Evolutionary conservation across 2,329 filamentous ascomycete genomes (phyloP).

Genomic region (Fusarium sulawesiense): DNA sequence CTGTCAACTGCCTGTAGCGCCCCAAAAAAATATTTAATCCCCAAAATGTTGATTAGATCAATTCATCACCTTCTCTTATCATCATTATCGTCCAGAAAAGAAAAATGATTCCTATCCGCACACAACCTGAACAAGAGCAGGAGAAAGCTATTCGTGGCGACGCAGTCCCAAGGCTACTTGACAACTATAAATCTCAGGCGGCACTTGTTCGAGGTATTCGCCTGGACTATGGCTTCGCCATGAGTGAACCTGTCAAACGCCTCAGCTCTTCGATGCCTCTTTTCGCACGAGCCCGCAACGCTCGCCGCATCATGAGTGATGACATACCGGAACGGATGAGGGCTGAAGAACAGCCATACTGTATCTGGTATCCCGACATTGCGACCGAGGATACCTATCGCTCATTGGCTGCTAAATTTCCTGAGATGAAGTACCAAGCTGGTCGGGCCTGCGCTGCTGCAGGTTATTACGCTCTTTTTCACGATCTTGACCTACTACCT

Average conservation of each 20-base stretch:
- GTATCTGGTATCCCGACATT: slow-evolving; percentile 55
- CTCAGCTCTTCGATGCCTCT: background rate
- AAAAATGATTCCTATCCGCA: too few species aligned
- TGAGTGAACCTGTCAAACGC: background rate
- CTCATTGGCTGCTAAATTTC: slow-evolving; percentile 38
- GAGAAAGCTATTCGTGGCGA: background rate
- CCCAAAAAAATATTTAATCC: too few species aligned
- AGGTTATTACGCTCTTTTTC: slow-evolving; percentile 52
- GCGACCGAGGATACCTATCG: slow-evolving; percentile 53
- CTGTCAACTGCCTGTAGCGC: too few species aligned
- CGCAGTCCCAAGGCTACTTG: background rate
- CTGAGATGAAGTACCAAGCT: slow-evolving; percentile 54
- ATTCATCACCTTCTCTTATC: too few species aligned
- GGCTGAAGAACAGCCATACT: slow-evolving; percentile 51
- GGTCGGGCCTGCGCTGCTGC: slow-evolving; percentile 55
- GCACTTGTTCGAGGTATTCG: background rate
- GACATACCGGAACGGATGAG: slow-evolving; percentile 44
- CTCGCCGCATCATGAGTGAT: slow-evolving; percentile 53
- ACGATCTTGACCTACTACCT: slow-evolving; percentile 52
- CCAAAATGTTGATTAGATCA: too few species aligned
- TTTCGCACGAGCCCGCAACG: slow-evolving; percentile 39
- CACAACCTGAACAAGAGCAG: background rate
- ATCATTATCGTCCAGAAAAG: too few species aligned
- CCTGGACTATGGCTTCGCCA: slow-evolving; percentile 8
- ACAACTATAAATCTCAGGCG: background rate